Base-by-base conservation (phyloP, 2,329 filamentous ascomycete species). In the Dryadomyces sulphureus region DNA sequence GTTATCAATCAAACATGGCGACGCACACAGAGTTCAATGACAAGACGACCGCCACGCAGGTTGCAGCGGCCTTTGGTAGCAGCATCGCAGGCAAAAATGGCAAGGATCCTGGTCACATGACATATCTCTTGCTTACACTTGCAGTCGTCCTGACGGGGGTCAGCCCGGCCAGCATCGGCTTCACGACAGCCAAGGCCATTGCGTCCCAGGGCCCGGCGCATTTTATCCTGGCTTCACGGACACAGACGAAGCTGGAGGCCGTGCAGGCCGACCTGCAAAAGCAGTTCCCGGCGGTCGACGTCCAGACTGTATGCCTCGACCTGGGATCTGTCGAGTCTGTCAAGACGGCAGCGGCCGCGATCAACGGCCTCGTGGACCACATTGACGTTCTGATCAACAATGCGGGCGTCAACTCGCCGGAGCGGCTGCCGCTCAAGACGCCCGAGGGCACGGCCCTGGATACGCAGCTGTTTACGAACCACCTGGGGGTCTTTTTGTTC, bases 401-500 rank as follows among this genome's bases (percentile, higher is more conserved):
- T 48, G 65, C 65, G 5, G 66, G 60, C 11, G 55, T 63, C 42
- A 60, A 57, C 38, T 49, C 54, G 7, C 51, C 51, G 0, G 48
- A 65, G 61, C 58, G 63, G 47, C 30, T 59, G 45, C 50, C 59
- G 49, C 39, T 55, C 44, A 49, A 56, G 22, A 38, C 59, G 3
- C 49, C 55, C 2, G 61, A 65, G 38, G 62, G 62, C 2, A 43
- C 54, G 3, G 54, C 45, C 5, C 49, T 58, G 20, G 57, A 57
- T 19, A 44, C 46, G 3, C 53, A 54, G 45, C 46, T 54, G 21
- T 45, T 47, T 17, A 48, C 47, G 7, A 73, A 73, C 53, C 64
- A 73, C 49, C 50, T 73, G 12, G 65, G 67, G 0, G 66, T 72
- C 27, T 71, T 71, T 51, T 54, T 69, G 11, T 57, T 72, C 22